phyloP scores from a whole-genome alignment of 306 rosid genomes.

The Malus sieversii region DNA sequence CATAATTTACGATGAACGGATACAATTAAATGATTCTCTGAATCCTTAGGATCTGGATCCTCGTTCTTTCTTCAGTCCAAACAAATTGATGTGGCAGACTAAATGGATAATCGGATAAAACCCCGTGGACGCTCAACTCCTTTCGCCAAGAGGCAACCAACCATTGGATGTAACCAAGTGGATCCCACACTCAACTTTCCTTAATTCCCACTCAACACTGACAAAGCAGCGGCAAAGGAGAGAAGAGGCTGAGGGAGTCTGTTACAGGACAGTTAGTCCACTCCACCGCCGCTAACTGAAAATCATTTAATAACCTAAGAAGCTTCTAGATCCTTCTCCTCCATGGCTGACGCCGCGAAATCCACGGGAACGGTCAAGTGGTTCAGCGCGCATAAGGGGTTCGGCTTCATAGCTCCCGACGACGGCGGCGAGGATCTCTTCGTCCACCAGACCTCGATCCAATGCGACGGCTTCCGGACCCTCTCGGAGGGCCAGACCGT shows the following conservation, averaged over 20 bases:
- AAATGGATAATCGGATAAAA: neutral
- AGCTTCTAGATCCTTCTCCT: constrained; percentile 19
- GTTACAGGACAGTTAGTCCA: neutral
- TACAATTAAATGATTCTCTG: too few species aligned
- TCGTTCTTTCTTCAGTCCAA: neutral
- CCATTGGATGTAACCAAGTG: neutral
- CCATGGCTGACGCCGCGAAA: constrained; percentile 45
- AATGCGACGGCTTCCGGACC: constrained; percentile 63
- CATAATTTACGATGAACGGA: too few species aligned
- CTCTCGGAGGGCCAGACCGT: constrained; percentile 54
- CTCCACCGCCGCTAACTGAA: neutral
- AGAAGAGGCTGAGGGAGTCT: neutral
- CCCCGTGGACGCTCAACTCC: neutral
- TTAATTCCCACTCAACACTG: neutral
- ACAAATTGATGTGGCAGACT: neutral
- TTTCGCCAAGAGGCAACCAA: neutral
- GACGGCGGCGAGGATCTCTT: constrained; percentile 64
- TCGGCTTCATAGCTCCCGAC: constrained; percentile 68
- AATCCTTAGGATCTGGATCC: too few species aligned
- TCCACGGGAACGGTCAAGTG: constrained; percentile 67
- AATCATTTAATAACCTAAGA: neutral
- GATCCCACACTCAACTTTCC: neutral
- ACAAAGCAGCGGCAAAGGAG: neutral
- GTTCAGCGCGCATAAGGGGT: constrained; percentile 74
- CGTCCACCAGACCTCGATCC: constrained; percentile 77